Base-by-base conservation (phyloP, 768 basidiomycete genomes). In the Saitozyma sp. region DNA sequence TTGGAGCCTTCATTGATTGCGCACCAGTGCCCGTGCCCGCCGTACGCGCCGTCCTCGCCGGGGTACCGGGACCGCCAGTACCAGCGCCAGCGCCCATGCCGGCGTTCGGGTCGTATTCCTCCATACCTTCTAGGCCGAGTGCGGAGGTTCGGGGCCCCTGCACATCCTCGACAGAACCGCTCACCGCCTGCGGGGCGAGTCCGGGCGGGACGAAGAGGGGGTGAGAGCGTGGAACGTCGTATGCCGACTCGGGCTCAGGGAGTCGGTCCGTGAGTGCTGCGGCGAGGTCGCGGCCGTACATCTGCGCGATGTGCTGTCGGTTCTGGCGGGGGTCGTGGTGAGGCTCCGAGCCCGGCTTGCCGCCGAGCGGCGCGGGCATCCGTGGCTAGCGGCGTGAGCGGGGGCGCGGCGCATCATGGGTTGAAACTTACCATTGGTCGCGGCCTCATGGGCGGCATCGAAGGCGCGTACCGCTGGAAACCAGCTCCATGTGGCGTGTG, bases 361-460 rank as follows among this genome's bases (percentile, higher is more conserved):
- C 59, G 45, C 73, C 67, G 14, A 75, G 66, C 1, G 61, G 66
- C 10, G 56, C 54, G 16, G 74, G 74, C 71, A 75, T 70, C 6
- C 66, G 64, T n/a, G 63, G 56, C 71, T 71, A 54, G 4, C 13
- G n/a, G 49, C 16, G 6, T 13, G 38, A 38, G 37, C n/a, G 40
- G 8, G 20, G 38, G 19, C 45, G 38, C 19, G 45, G n/a, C 45
- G 3, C 20, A 50, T 20, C 29, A 43, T n/a, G 20, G 16, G 16
- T 11, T 17, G 6, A 39, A n/a, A 62, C 66, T 65, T 45, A 73
- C 71, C 5, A 50, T 61, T 17, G 66, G 63, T 4, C 69, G 41
- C 11, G 53, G 58, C 43, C 72, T 59, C 64, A 70, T 62, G 16
- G 64, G 63, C 6, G 70, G 70, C 70, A 71, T 71, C 19, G 67